phyloP scores from a whole-genome alignment of 345 rosid genomes.

The Lagerstroemia speciosa region DNA sequence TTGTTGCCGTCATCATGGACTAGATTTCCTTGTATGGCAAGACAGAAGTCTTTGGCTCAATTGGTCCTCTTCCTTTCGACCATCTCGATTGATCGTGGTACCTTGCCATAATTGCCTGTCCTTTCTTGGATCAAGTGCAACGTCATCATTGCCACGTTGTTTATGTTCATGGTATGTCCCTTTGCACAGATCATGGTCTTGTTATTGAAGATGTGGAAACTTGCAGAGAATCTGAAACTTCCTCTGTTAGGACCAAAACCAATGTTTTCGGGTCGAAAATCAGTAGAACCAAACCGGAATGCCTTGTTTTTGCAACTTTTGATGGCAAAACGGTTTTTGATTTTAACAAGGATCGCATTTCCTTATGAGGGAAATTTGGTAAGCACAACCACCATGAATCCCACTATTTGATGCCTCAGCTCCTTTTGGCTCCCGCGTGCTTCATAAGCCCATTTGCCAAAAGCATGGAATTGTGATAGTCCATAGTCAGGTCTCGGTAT shows the following conservation, averaged over 20 bases:
- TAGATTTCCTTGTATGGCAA: no score
- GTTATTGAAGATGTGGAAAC: no score
- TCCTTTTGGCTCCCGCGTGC: neutral
- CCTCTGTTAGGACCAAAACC: neutral
- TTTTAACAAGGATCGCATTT: neutral
- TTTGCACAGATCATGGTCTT: no score
- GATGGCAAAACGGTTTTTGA: neutral
- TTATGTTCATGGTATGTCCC: no score
- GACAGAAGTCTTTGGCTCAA: no score
- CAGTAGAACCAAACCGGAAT: neutral
- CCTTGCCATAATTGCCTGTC: no score
- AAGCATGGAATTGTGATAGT: neutral
- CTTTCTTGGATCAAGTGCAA: no score
- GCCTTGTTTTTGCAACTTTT: neutral
- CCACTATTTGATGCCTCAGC: neutral
- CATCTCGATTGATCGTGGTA: no score
- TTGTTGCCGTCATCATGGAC: neutral
- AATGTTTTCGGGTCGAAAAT: neutral
- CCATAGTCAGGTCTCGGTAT: neutral
- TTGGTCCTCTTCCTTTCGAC: no score
- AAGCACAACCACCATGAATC: neutral
- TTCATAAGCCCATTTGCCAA: neutral
- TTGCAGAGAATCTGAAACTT: neutral
- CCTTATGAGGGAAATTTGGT: neutral
- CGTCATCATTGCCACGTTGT: no score